Evolutionary conservation across 495 filamentous ascomycete genomes (phyloP).

Genomic region (Pseudevernia furfuracea): DNA sequence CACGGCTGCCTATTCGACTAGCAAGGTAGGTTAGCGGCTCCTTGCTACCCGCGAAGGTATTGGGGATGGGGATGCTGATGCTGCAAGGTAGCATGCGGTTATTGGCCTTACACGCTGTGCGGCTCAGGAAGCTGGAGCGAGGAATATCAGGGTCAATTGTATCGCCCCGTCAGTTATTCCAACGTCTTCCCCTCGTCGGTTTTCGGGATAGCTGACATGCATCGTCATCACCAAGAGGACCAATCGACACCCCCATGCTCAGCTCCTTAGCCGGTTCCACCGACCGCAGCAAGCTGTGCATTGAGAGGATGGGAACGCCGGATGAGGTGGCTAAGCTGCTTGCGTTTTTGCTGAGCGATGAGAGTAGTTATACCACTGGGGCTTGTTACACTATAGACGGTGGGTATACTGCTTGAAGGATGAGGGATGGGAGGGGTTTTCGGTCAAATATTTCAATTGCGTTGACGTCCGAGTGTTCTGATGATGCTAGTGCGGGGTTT

Average conservation of each 20-base stretch:
- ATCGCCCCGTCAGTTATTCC: conserved; percentile 46
- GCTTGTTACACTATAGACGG: conserved; percentile 38
- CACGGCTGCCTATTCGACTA: conserved; percentile 47
- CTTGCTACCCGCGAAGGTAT: no score
- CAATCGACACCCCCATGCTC: conserved; percentile 50
- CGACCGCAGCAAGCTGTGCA: conserved; percentile 27
- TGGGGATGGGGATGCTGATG: no score
- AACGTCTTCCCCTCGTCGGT: neutral
- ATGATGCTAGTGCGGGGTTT: no score
- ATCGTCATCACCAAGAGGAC: conserved; percentile 36
- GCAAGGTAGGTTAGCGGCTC: no score
- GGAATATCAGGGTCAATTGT: conserved; percentile 51
- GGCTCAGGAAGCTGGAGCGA: conserved; percentile 49
- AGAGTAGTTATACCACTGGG: conserved; percentile 48
- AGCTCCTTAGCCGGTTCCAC: neutral
- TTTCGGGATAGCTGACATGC: neutral
- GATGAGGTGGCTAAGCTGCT: conserved; percentile 48
- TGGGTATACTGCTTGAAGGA: conserved; percentile 10
- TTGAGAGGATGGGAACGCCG: conserved; percentile 39
- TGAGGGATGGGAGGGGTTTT: neutral
- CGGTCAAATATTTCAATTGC: no score
- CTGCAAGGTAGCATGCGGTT: conserved; percentile 40
- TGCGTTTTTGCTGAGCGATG: conserved; percentile 50
- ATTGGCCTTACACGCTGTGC: conserved; percentile 51
- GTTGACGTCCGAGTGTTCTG: no score